Base-by-base conservation (phyloP, 768 basidiomycete genomes). In the Sporobolomyces phaffii region DNA sequence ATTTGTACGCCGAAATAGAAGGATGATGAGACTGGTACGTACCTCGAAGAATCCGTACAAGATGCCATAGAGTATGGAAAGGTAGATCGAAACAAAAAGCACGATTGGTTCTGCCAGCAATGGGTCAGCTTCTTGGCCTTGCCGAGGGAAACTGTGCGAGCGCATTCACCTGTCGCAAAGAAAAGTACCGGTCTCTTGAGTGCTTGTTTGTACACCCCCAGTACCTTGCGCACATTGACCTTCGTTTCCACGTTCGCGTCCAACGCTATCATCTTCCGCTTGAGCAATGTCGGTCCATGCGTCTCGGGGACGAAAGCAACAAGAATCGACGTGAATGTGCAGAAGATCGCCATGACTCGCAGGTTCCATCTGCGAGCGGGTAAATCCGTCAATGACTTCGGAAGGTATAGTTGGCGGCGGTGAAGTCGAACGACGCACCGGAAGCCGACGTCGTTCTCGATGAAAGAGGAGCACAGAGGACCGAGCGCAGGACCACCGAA, bases 31-130 rank as follows among this genome's bases (percentile, higher is more conserved):
- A 34, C 33, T 13, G 5, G 11, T 18, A 22, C 60, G 33, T 13
- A 68, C 67, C 18, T 65, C 49, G 64, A 72, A 72, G 49, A 69
- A 65, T 24, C 60, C 72, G 41, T 72, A 72, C 47, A 71, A 44
- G 24, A 71, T 45, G 3, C 60, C 68, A 43, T 72, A 72, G 3
- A 72, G 61, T 1, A 72, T 18, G 1, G 62, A 45, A 8, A 72
- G 58, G 34, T 69, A 72, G n/a, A 69, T 31, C 2, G 48, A 66
- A 13, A 65, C 43, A 48, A 72, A 60, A 1, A 60, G 43, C 9
- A 72, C 59, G 33, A 68, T 60, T 2, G 72, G 72, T 31, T 72
- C 71, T 66, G 60, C 22, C 28, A n/a, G 24, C 44, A 31, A 18
- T n/a, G n/a, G n/a, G n/a, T n/a, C n/a, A n/a, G n/a, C n/a, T n/a